A percentile compares a stretch with the other conserved stretches of the same genome.
Conservation (phyloP, 768 basidiomycete species). For the Leccinum barrowsii region DNA sequence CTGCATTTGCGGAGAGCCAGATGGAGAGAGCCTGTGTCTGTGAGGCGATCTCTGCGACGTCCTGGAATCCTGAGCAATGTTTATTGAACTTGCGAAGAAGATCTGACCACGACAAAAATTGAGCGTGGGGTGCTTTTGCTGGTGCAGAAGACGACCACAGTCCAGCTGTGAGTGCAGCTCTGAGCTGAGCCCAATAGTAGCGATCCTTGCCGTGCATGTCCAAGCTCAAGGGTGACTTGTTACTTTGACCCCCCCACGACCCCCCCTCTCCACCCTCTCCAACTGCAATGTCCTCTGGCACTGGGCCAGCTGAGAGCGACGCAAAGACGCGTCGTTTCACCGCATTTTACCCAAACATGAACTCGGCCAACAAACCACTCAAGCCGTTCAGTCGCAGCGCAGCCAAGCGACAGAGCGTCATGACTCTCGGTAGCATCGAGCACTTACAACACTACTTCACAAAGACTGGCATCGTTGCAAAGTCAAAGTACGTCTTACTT, state of each 20-base stretch:
- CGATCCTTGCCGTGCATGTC: slow-evolving; percentile 42
- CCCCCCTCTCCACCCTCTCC: background rate
- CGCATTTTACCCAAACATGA: slow-evolving; percentile 75
- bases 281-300: no score
- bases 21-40: slow-evolving; percentile 64
- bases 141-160: slow-evolving; percentile 64
- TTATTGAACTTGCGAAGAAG: slow-evolving; percentile 86
- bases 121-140: slow-evolving; percentile 55
- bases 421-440: slow-evolving; percentile 93
- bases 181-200: slow-evolving; percentile 77
- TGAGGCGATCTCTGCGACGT: slow-evolving; percentile 62
- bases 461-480: slow-evolving; percentile 74
- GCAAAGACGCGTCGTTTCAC: slow-evolving; percentile 60
- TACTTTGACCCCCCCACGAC: slow-evolving; percentile 12
- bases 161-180: slow-evolving; percentile 66
- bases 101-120: slow-evolving; percentile 65
- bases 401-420: slow-evolving; percentile 89
- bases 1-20: slow-evolving; percentile 45
- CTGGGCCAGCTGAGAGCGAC: slow-evolving; percentile 23
- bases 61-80: slow-evolving; percentile 61
- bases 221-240: slow-evolving; percentile 20
- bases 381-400: slow-evolving; percentile 90
- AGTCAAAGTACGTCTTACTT: slow-evolving; percentile 55
- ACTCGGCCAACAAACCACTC: slow-evolving; percentile 64
- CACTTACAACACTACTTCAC: slow-evolving; percentile 95